phyloP scores from a whole-genome alignment of 2,329 filamentous ascomycete genomes.

The Fusarium acutatum region DNA sequence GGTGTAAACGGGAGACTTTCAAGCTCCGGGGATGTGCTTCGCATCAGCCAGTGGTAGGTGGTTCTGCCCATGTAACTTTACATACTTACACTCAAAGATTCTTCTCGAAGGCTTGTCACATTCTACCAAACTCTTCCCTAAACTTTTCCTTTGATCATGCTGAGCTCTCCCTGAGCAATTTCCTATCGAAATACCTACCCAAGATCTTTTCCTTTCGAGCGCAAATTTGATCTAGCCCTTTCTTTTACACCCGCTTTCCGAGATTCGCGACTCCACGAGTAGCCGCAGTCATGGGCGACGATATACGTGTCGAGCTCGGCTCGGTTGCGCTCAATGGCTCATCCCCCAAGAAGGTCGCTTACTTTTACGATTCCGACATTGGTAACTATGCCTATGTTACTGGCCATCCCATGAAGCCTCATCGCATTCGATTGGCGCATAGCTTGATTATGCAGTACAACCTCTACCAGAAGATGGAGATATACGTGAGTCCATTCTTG shows the following conservation, averaged over 20 bases:
- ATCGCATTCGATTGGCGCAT: constrained; percentile 93
- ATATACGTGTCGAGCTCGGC: constrained; percentile 52
- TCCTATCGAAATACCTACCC: not conserved
- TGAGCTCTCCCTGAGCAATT: constrained; percentile 32
- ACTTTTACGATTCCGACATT: constrained; percentile 98
- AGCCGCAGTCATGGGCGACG: constrained; percentile 49
- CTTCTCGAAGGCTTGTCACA: constrained; percentile 25
- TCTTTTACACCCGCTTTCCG: constrained; percentile 4
- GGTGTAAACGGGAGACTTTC: constrained; percentile 24
- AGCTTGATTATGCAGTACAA: constrained; percentile 96
- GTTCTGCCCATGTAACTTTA: constrained; percentile 29
- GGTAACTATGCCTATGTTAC: constrained; percentile 98
- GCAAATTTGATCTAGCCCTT: not conserved
- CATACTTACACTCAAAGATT: constrained; percentile 28
- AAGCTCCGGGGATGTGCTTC: constrained; percentile 30
- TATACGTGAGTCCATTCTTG: constrained; percentile 73
- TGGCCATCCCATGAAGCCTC: constrained; percentile 98
- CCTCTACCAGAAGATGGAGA: constrained; percentile 95
- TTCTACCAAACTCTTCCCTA: not conserved
- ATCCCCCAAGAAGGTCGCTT: constrained; percentile 83
- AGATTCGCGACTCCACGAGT: constrained; percentile 26
- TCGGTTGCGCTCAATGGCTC: constrained; percentile 57
- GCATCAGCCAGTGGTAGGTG: constrained; percentile 16
- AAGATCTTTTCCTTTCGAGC: not conserved
- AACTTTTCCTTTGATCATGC: constrained; percentile 30